Base-by-base conservation (phyloP, 257 asterid species). In the Buddleja alternifolia region DNA sequence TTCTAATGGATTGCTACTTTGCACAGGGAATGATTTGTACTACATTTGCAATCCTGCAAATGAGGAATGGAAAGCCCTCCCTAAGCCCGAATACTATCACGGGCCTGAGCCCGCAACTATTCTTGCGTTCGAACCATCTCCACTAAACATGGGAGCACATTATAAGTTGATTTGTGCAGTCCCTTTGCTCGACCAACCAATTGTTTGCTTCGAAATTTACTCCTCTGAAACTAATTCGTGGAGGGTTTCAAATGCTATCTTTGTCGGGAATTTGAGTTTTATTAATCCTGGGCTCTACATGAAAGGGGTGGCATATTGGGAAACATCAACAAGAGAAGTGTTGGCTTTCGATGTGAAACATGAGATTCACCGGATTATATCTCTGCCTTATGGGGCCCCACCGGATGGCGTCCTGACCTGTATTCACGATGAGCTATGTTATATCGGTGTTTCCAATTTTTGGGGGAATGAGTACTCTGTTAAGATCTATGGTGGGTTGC, bases 41-140 rank as follows among this genome's bases (percentile, higher is more conserved):
- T 81, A 69, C 47, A 50, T 85, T 29, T 83, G 88, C 83, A 84
- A 77, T 66, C 87, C 90, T 16, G 77, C 79, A 37, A 84, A 62
- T 14, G 10, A 51, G 44, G 66, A 70, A 8, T 75, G 85, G 84
- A 32, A 50, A 7, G 1, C 7, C 41, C 82, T 82, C 10, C 85
- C 87, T 8, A 11, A 7, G n/a, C 84, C 85, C 6, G 21, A 12
- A 0, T 32, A 67, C 0, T 77, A 66, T 44, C 82, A 77, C 5
- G 82, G 78, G 10, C 3, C 0, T 2, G 75, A 76, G 12, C 25
- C 85, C 0, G 78, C 87, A 11, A 25, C 41, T 16, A 73, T 78
- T 8, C 79, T 89, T 10, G 84, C 85, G 8, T 86, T 82, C 56
- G 83, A 82, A 17, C 82, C 86, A 0, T 72, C 79, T 54, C 34